Percentiles rank a stretch among this genome's conserved stretches.
These are phyloP conservation scores for Neurospora sp. DNA, from an alignment of 495 filamentous ascomycete species.

Conservation along the genomic window DNA sequence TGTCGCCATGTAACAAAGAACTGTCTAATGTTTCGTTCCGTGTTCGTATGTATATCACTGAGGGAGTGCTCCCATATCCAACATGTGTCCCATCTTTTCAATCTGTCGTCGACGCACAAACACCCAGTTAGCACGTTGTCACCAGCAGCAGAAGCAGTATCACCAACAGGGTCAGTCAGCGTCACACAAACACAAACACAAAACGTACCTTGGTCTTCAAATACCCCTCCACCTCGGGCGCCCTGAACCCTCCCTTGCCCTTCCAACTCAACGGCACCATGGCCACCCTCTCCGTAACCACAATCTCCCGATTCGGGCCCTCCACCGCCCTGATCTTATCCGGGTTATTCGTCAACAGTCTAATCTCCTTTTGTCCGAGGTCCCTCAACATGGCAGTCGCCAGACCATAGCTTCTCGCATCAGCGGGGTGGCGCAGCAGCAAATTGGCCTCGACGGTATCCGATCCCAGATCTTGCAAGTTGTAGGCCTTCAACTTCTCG, in stretches of 20 bases:
- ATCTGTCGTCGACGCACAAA: constrained; percentile 21
- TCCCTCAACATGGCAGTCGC: constrained; percentile 91
- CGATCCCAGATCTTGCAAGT: constrained; percentile 86
- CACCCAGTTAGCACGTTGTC: constrained; percentile 7
- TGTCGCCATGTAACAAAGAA: background rate
- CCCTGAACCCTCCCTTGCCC: constrained; percentile 70
- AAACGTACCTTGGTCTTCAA: constrained; percentile 79
- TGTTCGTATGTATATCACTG: background rate
- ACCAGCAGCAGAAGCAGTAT: background rate
- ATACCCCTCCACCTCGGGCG: constrained; percentile 86
- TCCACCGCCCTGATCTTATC: constrained; percentile 95
- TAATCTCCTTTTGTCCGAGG: constrained; percentile 66
- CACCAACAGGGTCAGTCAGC: background rate
- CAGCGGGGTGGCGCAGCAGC: constrained; percentile 81
- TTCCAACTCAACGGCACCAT: constrained; percentile 97
- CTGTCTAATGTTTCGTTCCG: too few species aligned
- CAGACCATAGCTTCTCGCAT: constrained; percentile 86
- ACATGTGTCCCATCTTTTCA: constrained; percentile 34
- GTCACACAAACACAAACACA: constrained; percentile 1
- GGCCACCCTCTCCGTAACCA: constrained; percentile 79
- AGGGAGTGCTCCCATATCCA: constrained; percentile 21
- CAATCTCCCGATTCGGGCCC: constrained; percentile 75
- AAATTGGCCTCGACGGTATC: constrained; percentile 97
- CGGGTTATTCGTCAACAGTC: constrained; percentile 93
- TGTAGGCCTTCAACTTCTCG: constrained; percentile 97